Evolutionary conservation across 2,329 filamentous ascomycete genomes (phyloP).

Genomic region (Zalaria obscura): DNA sequence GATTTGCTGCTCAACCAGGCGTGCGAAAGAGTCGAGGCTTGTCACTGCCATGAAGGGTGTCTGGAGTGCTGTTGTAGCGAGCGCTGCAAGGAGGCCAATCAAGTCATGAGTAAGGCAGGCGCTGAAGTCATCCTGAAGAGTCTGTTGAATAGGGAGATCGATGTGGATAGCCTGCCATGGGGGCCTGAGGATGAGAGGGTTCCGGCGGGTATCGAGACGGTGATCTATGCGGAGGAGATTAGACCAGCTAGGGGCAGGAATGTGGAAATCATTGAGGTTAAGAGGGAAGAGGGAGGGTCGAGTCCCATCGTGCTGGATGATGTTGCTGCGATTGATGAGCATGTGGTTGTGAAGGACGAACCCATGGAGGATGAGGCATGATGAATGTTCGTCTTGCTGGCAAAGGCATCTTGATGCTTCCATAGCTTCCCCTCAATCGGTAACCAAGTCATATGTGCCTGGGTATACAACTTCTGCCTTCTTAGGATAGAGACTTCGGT

Average conservation of each 20-base stretch:
- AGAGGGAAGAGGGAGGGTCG: constrained; percentile 17
- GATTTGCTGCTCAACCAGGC: constrained; percentile 66
- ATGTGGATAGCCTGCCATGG: constrained; percentile 74
- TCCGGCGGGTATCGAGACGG: constrained; percentile 66
- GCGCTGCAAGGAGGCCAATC: constrained; percentile 70
- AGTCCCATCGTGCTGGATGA: constrained; percentile 8
- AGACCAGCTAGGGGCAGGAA: constrained; percentile 25
- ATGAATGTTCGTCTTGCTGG: too few species aligned
- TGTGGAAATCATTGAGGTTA: constrained; percentile 27
- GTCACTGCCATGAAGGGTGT: constrained; percentile 67
- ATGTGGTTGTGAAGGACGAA: constrained; percentile 4
- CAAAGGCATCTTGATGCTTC: too few species aligned
- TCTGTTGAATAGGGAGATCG: constrained; percentile 61
- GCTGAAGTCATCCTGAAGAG: constrained; percentile 67
- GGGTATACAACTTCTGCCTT: too few species aligned
- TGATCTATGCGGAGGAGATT: constrained; percentile 59
- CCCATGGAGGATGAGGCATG: background rate
- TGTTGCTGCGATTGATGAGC: background rate
- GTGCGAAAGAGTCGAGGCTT: constrained; percentile 59
- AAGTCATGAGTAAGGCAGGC: constrained; percentile 88
- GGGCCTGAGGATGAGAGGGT: constrained; percentile 56
- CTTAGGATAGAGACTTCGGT: too few species aligned
- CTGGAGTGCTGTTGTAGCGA: constrained; percentile 82
- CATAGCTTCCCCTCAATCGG: too few species aligned
- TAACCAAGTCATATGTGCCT: too few species aligned